Base-by-base conservation (phyloP, 371 early-diverging fungal species). In the Rhizopus sp. region DNA sequence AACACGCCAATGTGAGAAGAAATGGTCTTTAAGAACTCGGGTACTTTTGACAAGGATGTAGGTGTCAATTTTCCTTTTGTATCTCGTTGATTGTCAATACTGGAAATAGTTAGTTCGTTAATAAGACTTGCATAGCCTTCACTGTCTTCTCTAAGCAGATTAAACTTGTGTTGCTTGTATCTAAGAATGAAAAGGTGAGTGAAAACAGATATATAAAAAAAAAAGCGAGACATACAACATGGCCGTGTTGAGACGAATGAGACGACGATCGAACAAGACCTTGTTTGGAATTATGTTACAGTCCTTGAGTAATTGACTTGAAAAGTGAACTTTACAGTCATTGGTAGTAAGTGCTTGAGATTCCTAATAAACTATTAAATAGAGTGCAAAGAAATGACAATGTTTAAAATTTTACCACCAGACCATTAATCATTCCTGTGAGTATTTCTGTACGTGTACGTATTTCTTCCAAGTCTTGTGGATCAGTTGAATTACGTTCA, bases 81-180 rank as follows among this genome's bases (percentile, higher is more conserved):
- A 33, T 74, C 69, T 5, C 56, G 53, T 33, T 67, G 59, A 7
- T 72, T 55, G 9, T 72, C 73, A 17, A 73, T 73, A 38, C 70
- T 78, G 9, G 64, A 60, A 44, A 51, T 42, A 3, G 84, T 73
- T 7, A 93, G 55, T 37, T 88, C 86, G 17, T 87, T 82, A 12
- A 92, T 66, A 9, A 97, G 80, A 64, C 91, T 92, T 2, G 94
- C 72, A 67, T 87, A 97, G 0, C 97, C 97, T 59, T 92, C 93
- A 35, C 81, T 84, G 64, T 92, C 92, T 71, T 97, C 97, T 56
- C 92, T 81, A 31, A 89, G 57, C 31, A 97, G 69, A 50, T 97
- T 97, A 79, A 85, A 96, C 69, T 95, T 95, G 64, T 88, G 85
- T 62, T 96, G 96, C 65, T 91, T 92, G 68, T 93, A 95, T 37